Conservation (phyloP, 176 grass and related monocot species). For the Secale cereale region DNA sequence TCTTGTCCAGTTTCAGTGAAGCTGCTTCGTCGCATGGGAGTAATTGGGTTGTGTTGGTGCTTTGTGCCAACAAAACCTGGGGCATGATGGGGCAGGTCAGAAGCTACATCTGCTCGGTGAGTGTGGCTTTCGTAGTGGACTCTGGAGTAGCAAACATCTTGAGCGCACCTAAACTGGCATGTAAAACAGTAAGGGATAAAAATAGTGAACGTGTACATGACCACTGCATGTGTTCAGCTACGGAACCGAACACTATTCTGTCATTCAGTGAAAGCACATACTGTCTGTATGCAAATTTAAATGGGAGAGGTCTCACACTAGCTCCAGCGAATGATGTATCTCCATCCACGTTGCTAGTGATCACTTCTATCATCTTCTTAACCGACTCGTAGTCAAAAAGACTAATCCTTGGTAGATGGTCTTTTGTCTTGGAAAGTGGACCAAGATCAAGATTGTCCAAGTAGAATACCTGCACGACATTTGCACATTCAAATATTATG, state of each 20-base stretch:
- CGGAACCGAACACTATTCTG: not conserved
- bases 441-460: slow-evolving; percentile 5
- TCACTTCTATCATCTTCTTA: not conserved
- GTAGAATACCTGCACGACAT: not conserved
- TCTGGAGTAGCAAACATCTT: not conserved
- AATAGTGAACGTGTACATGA: not conserved
- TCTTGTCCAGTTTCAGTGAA: not conserved
- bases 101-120: not conserved
- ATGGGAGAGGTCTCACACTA: not conserved
- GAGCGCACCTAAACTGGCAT: not conserved
- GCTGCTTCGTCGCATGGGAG: not conserved
- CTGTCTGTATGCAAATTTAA: not conserved
- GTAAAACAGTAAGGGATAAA: not conserved
- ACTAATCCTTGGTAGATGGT: slow-evolving; percentile 1
- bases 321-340: slow-evolving; percentile 2
- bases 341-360: not conserved
- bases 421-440: not conserved
- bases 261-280: not conserved
- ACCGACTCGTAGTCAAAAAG: not conserved
- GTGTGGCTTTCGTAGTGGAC: not conserved
- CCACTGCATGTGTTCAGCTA: not conserved
- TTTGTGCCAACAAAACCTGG: not conserved
- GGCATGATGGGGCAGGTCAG: not conserved
- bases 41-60: not conserved
- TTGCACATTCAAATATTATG: not conserved